Evolutionary conservation across 176 grass and related monocot genomes (phyloP), one percentile per base, ranked within the genome.

Genomic region (Juncus effusus): DNA sequence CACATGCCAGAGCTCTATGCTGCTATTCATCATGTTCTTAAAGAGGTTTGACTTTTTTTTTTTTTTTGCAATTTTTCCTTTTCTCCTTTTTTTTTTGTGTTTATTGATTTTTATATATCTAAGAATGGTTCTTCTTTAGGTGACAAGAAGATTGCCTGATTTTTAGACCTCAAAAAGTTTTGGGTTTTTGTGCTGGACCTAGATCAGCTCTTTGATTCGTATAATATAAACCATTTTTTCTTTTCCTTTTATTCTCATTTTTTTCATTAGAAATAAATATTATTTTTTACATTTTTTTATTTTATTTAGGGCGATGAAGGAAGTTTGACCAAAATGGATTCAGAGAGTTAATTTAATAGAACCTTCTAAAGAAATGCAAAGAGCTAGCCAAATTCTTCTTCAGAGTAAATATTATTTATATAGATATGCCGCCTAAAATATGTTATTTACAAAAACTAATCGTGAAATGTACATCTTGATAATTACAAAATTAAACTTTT

Each of bases 361-460:
- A 76, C 93, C 93, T 19, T 97, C 93, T 10, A 92, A 97, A 81
- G 86, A 85, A 59, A 97, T 97, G 93, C 93, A 97, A 64, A 97
- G 88, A 86, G 80, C 93, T 49, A 86, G 85, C 10, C 88, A 97
- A 67, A 86, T 71, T 57, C 88, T 97, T 64, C 82, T 97, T 67
- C 85, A 92, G 50, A 84, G 93, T 96, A 81, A 83, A 75, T 64
- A n/a, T n/a, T n/a, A n/a, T n/a, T n/a, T 12, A 16, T 66, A 63
- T 3, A 45, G 7, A n/a, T n/a, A n/a, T n/a, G n/a, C n/a, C n/a
- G n/a, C n/a, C n/a, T n/a, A n/a, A n/a, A n/a, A n/a, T n/a, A n/a
- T n/a, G 42, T 45, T 45, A 45, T 45, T 45, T 45, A 45, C n/a
- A n/a, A n/a, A n/a, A n/a, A n/a, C n/a, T n/a, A n/a, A n/a, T n/a